Percentiles rank a stretch among this genome's conserved stretches.
These are phyloP conservation scores for Prosopis cineraria DNA, from an alignment of 306 rosid genomes.

Conservation along the genomic window DNA sequence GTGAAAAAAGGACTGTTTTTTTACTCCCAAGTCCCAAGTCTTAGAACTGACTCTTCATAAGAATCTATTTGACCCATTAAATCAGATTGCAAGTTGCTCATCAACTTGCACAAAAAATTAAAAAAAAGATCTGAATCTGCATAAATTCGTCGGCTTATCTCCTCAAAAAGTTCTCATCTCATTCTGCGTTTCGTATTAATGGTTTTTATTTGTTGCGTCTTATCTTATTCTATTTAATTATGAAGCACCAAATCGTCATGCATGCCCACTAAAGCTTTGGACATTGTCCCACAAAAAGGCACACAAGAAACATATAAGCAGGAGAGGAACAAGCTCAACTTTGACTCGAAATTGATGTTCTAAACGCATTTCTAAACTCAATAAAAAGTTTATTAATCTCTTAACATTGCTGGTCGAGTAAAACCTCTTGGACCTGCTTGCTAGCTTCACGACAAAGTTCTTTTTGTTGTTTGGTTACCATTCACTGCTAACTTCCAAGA, in stretches of 20 bases:
- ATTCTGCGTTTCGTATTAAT: slow-evolving; percentile 37
- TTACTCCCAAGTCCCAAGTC: slow-evolving; percentile 38
- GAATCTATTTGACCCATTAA: slow-evolving; percentile 48
- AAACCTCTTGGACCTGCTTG: slow-evolving; percentile 14
- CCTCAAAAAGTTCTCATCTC: slow-evolving; percentile 34
- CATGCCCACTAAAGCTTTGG: slow-evolving; percentile 45
- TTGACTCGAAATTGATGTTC: slow-evolving; percentile 35
- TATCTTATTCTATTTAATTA: slow-evolving; percentile 43
- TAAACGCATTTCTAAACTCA: slow-evolving; percentile 23
- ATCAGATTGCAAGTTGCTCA: slow-evolving; percentile 49
- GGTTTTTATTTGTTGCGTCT: slow-evolving; percentile 30
- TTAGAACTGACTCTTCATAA: slow-evolving; percentile 49
- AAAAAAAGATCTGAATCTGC: slow-evolving; percentile 45
- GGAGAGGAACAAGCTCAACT: slow-evolving; percentile 21
- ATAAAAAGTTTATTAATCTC: slow-evolving; percentile 16
- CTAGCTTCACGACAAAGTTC: slow-evolving; percentile 38
- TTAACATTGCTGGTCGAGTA: slow-evolving; percentile 1
- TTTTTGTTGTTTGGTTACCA: background rate
- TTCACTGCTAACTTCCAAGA: slow-evolving; percentile 32
- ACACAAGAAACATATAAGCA: slow-evolving; percentile 13
- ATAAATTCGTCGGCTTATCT: slow-evolving; percentile 49
- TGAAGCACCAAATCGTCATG: slow-evolving; percentile 38
- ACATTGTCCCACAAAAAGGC: slow-evolving; percentile 32
- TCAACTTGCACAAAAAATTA: slow-evolving; percentile 55
- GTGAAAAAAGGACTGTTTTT: slow-evolving; percentile 12